Evolutionary conservation across 176 grass and related monocot genomes (phyloP), one percentile per base, ranked within the genome.

Genomic region (Cenchrus purpureus): DNA sequence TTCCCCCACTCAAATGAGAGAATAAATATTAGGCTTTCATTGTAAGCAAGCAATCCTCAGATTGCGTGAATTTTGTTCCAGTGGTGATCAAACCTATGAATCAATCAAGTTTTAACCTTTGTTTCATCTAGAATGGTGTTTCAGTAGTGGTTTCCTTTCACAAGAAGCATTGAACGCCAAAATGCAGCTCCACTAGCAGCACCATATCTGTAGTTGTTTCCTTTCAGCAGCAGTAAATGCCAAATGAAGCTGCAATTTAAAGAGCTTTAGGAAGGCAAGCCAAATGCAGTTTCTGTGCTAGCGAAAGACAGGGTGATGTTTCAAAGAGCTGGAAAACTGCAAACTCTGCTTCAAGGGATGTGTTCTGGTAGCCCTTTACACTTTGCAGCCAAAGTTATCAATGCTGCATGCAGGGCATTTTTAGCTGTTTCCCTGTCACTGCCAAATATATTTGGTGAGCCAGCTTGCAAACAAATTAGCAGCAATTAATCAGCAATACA

Each of bases 281-380:
- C 74, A 78, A 78, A 78, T 61, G 51, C 57, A 64, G 59, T 83
- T 74, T 61, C 16, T 40, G 44, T 51, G 69, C 16, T 40, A 54
- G 52, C n/a, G 50, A 14, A 8, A 54, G 75, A 63, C 28, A 6
- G 46, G 3, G 10, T 53, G 44, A 22, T 66, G 29, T 57, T 86
- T 72, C 46, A 5, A 43, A 44, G 19, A 56, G 76, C 20, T 65
- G 25, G 31, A 57, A 57, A 76, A 76, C 42, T 78, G 74, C 45
- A 78, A 34, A 49, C 53, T 16, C 64, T 16, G 49, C 52, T 42
- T 50, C 37, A 46, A 29, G 32, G 20, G 15, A 53, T n/a, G 8
- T n/a, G 15, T 44, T 59, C 42, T 76, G 19, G 73, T 10, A 12
- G 10, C 7, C 73, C 15, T 74, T 55, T 5, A 58, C 53, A 42